phyloP scores from a whole-genome alignment of 1,139 yeast species.

The Yamadazyma taylorii region DNA sequence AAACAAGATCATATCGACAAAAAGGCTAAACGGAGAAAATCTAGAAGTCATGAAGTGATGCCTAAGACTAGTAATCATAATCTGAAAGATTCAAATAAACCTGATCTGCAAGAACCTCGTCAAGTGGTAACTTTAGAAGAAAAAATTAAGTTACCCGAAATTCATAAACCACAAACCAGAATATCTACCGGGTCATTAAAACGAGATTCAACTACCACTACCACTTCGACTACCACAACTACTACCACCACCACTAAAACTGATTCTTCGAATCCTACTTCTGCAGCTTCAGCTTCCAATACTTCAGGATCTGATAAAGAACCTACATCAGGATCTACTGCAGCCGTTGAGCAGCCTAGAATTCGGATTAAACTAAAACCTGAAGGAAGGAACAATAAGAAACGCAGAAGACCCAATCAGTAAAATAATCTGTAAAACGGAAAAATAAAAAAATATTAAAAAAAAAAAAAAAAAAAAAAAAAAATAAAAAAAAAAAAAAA shows the following conservation, averaged over 20 bases:
- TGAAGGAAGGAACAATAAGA: neutral
- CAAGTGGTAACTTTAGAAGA: neutral
- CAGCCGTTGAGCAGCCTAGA: neutral
- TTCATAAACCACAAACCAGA: conserved; percentile 1
- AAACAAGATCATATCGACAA: conserved; percentile 13
- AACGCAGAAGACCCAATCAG: conserved; percentile 1
- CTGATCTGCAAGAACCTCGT: neutral
- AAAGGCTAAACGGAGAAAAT: conserved; percentile 25
- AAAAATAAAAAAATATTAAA: too few relatives aligned
- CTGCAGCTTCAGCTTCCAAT: too few relatives aligned
- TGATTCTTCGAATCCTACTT: too few relatives aligned
- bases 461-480: too few relatives aligned
- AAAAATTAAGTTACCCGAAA: neutral
- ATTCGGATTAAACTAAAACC: neutral
- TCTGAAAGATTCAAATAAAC: neutral
- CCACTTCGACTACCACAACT: too few relatives aligned
- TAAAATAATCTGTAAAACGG: too few relatives aligned
- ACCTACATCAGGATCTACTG: neutral
- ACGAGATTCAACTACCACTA: too few relatives aligned
- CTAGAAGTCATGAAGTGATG: conserved; percentile 26
- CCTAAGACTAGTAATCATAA: neutral
- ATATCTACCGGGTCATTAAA: neutral
- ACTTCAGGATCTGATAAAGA: neutral
- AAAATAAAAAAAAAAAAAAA: too few relatives aligned
- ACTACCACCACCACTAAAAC: too few relatives aligned